Percentiles rank a stretch among this genome's conserved stretches.
These are phyloP conservation scores for Xylaria sp. DNA, from an alignment of 2,329 filamentous ascomycete species.

Conservation along the genomic window DNA sequence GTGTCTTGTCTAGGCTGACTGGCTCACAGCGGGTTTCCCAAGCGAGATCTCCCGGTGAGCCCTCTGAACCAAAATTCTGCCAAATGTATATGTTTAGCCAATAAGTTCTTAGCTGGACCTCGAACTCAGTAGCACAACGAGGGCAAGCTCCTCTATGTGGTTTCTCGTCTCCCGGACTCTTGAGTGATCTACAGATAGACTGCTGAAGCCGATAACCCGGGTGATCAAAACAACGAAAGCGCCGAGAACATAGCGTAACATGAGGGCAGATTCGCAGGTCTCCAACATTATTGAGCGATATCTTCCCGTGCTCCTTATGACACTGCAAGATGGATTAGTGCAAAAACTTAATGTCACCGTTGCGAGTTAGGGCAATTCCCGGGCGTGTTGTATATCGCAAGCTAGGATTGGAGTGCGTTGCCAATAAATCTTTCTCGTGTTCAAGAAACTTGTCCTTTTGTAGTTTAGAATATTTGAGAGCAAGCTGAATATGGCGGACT, in stretches of 20 bases:
- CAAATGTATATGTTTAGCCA: background rate
- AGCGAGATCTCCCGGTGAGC: background rate
- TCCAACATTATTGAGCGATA: background rate
- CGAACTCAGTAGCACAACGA: slow-evolving; percentile 4
- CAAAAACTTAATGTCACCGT: background rate
- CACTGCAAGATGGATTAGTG: background rate
- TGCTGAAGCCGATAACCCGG: slow-evolving; percentile 1
- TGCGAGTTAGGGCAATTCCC: background rate
- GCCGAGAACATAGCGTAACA: slow-evolving; percentile 1
- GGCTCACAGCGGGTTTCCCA: slow-evolving; percentile 2
- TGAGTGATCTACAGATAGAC: background rate
- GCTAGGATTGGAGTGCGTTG: background rate
- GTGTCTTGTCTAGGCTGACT: background rate
- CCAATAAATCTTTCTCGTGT: background rate
- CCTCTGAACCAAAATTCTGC: background rate
- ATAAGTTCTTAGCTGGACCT: background rate
- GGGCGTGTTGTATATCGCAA: background rate
- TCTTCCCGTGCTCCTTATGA: background rate
- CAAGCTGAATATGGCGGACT: background rate
- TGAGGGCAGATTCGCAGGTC: slow-evolving; percentile 1
- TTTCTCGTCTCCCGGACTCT: background rate
- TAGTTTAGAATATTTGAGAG: background rate
- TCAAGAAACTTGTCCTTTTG: background rate
- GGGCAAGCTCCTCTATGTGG: background rate
- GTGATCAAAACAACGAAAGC: slow-evolving; percentile 1